Base-by-base conservation (phyloP, 176 grass and related monocot genomes). In the Oryza brachyantha region DNA sequence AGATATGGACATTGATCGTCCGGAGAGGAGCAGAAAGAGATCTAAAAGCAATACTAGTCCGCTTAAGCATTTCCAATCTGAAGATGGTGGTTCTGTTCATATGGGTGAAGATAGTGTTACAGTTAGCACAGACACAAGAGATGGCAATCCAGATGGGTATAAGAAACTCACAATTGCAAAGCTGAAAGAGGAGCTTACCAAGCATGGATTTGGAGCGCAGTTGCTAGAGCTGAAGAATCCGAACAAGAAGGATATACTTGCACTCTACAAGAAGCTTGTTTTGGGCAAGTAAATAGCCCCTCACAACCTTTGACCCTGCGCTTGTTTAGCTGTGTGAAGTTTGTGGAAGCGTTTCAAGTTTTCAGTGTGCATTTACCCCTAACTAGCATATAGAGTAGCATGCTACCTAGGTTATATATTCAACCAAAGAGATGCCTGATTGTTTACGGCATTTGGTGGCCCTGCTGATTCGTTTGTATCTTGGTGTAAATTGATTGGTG, bases 181-280 rank as follows among this genome's bases (percentile, higher is more conserved):
- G 65, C 76, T 91, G 54, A 94, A 88, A 64, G 86, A 89, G 68
- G 89, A 94, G 72, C 80, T 94, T 46, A 84, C 80, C 19, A 89
- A 74, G 68, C 66, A 89, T 72, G 92, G 92, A n/a, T 93, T 90
- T 83, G 86, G 86, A 46, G 68, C 31, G 0, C 79, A 91, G 72
- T 84, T 94, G 79, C 70, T 94, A 32, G 83, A 91, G 40, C 38
- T 89, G 36, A 88, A 43, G 72, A 94, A 76, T 79, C 68, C 86
- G 59, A 89, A 40, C 43, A 91, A 89, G 72, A 91, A 82, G 58
- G 92, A 91, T 74, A 82, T 94, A 68, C 79, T 89, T 28, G 86
- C 81, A 27, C 86, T 94, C 79, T 94, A 91, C 71, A 78, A 89
- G 84, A 91, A 89, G 72, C 86, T 77, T 90, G 78, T 93, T 32